Percentiles rank a stretch among this genome's conserved stretches.
Conservation (phyloP, 2,329 filamentous ascomycete genomes). For the Xylaria arbuscula region DNA sequence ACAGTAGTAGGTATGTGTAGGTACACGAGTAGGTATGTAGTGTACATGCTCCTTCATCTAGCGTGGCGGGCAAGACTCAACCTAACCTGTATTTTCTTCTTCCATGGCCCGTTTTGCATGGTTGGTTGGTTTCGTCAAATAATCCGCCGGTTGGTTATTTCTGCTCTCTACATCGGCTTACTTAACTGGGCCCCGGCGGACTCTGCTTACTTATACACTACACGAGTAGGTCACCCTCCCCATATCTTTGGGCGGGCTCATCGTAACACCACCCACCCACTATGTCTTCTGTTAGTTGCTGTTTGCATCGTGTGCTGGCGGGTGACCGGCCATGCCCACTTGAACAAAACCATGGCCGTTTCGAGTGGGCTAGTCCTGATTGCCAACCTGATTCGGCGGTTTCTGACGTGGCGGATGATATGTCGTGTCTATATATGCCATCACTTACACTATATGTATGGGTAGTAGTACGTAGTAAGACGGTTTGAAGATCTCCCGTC, state of each 20-base stretch:
- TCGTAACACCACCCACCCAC: constrained; percentile 23
- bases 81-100: background rate
- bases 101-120: background rate
- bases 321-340: constrained; percentile 17
- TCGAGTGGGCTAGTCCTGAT: constrained; percentile 13
- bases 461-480: background rate
- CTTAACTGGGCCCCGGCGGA: background rate
- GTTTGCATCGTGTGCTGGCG: constrained; percentile 24
- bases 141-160: background rate
- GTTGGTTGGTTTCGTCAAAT: background rate
- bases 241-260: constrained; percentile 6
- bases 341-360: constrained; percentile 11
- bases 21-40: background rate
- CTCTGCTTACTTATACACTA: no score
- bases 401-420: constrained; percentile 34
- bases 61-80: constrained; percentile 14
- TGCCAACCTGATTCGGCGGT: constrained; percentile 24
- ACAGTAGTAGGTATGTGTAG: background rate
- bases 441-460: constrained; percentile 6
- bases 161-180: background rate
- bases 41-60: background rate
- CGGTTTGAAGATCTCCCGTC: background rate
- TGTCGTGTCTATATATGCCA: constrained; percentile 6
- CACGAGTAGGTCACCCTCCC: constrained; percentile 3
- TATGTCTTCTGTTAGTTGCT: constrained; percentile 22